Base-by-base conservation (phyloP, 2,329 filamentous ascomycete genomes). In the Pseudogymnoascus sp. region DNA sequence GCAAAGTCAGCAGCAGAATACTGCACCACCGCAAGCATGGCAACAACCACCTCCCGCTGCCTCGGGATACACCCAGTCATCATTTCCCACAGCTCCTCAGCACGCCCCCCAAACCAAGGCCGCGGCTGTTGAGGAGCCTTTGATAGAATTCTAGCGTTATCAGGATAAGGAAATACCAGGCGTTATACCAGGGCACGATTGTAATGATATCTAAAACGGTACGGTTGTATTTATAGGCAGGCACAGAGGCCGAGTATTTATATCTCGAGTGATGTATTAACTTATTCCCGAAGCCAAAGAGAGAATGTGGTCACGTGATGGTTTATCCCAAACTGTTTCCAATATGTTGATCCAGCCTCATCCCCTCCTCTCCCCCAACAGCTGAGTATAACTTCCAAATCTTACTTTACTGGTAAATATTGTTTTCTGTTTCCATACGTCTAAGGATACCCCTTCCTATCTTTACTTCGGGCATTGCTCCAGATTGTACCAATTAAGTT, bases 111-210 rank as follows among this genome's bases (percentile, higher is more conserved):
- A 74, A 62, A 77, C 19, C 19, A 19, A 81, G 67, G 72, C 79
- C 80, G 69, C 82, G 82, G 81, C 78, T 0, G 81, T 88, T 55
- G 90, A 93, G 74, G 90, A 93, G 75, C 88, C 86, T 63, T 75
- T 94, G 70, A 94, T 94, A 74, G 90, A 94, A 74, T 79, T 93
- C 65, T 92, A 55, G 49, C 28, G 49, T 55, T 55, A 55, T 55
- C 28, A 55, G 49, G 49, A 55, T 55, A 33, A 55, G 49, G 49
- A 55, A 55, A 55, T 55, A 55, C 49, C 28, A 33, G 49, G 49
- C 28, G 49, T 55, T 55, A 55, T 55, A 55, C 49, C 49, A 55
- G 49, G 49, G n/a, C 28, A 55, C 9, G 49, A 55, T 55, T 55
- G 49, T 55, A 55, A 55, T 33, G 28, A 33, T 55, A 55, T 55